These are phyloP conservation scores for Obba rivulosa DNA, from an alignment of 768 basidiomycete species.

Conservation along the genomic window DNA sequence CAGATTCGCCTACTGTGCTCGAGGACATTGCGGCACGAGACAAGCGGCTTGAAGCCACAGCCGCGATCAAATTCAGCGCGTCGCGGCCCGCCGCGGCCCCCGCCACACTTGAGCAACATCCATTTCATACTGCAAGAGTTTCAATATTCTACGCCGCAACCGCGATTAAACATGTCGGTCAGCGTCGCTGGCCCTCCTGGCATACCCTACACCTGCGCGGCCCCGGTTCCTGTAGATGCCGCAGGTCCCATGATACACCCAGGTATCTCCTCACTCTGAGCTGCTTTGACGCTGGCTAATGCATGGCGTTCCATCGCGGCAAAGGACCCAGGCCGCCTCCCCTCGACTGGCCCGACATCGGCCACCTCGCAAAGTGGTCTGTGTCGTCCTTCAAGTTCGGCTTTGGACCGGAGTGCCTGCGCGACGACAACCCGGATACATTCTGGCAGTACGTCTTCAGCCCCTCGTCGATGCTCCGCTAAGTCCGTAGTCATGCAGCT, in stretches of 20 bases:
- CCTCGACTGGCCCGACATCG: slow-evolving; percentile 79
- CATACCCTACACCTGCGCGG: not conserved
- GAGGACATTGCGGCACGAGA: too few relatives aligned
- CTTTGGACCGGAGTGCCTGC: slow-evolving; percentile 88
- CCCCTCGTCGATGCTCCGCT: not conserved
- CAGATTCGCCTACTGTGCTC: too few relatives aligned
- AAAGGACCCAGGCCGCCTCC: slow-evolving; percentile 41
- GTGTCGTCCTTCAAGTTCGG: slow-evolving; percentile 97
- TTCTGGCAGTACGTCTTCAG: slow-evolving; percentile 88
- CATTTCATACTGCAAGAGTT: too few relatives aligned
- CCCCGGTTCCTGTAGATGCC: slow-evolving; percentile 21
- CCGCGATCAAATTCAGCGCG: too few relatives aligned
- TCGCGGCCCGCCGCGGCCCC: too few relatives aligned
- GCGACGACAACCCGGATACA: slow-evolving; percentile 84
- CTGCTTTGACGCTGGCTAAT: not conserved
- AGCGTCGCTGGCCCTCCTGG: not conserved
- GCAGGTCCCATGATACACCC: slow-evolving; percentile 31
- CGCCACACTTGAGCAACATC: too few relatives aligned
- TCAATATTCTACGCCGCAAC: too few relatives aligned
- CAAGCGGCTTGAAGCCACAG: too few relatives aligned
- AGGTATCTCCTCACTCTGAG: slow-evolving; percentile 15
- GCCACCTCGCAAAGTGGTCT: slow-evolving; percentile 87
- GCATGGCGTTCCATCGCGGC: too few relatives aligned
- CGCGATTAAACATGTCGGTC: not conserved
- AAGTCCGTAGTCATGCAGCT: slow-evolving; percentile 35